These are phyloP conservation scores for Nothomitra cinnamomea DNA, from an alignment of 2,329 filamentous ascomycete genomes.

Conservation along the genomic window DNA sequence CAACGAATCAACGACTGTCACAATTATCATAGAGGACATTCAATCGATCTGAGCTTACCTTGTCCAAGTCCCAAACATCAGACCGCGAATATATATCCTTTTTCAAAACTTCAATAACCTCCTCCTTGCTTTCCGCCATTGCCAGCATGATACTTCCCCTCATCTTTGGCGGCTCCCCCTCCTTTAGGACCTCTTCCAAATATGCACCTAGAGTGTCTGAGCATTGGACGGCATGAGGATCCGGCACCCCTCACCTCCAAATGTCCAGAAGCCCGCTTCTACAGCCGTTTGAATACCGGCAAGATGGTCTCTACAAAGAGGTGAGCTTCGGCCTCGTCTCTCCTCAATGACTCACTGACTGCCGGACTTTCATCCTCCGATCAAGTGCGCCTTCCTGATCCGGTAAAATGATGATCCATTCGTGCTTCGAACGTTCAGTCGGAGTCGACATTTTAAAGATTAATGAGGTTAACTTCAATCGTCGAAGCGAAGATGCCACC, in stretches of 20 bases:
- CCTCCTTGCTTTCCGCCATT: constrained; percentile 9
- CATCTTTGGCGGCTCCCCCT: constrained; percentile 7
- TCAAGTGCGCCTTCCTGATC: constrained; percentile 9
- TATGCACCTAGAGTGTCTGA: constrained; percentile 7
- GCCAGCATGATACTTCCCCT: constrained; percentile 12
- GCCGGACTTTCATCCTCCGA: constrained; percentile 10
- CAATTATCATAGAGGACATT: background rate
- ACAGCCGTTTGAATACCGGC: background rate
- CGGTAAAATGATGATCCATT: constrained; percentile 12
- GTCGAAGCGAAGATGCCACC: too few relatives aligned
- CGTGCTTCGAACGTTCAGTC: constrained; percentile 6
- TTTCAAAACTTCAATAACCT: constrained; percentile 8
- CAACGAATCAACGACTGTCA: background rate
- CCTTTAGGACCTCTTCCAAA: constrained; percentile 7
- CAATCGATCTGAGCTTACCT: constrained; percentile 7
- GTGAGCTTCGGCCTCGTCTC: background rate
- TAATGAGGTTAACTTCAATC: too few relatives aligned
- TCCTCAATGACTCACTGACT: constrained; percentile 6
- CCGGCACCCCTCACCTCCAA: constrained; percentile 7
- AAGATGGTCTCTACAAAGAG: background rate
- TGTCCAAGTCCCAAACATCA: constrained; percentile 11
- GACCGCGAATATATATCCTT: constrained; percentile 9
- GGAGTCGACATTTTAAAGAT: background rate
- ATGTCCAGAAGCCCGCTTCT: constrained; percentile 7
- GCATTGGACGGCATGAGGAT: background rate